A percentile compares a stretch with the other conserved stretches of the same genome.
Conservation (phyloP, 2,329 filamentous ascomycete species). For the Paramyrothecium roridum region DNA sequence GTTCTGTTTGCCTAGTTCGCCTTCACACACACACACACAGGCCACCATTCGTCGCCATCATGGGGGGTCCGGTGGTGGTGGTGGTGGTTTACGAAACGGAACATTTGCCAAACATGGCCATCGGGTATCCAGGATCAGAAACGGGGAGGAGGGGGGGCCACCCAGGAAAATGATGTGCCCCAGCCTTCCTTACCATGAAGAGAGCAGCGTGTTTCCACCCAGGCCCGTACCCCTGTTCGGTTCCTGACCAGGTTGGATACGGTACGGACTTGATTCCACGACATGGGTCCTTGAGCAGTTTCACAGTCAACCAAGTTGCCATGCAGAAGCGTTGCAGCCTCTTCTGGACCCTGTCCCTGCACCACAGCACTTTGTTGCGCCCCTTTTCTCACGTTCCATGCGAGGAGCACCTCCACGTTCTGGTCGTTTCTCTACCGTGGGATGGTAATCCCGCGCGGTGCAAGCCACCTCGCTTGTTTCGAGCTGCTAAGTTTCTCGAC, state of each 20-base stretch:
- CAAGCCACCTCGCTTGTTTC: background rate
- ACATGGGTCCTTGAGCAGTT: background rate
- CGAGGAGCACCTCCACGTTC: background rate
- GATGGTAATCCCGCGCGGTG: background rate
- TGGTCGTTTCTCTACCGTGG: background rate
- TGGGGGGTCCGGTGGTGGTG: too few species aligned
- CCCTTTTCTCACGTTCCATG: background rate
- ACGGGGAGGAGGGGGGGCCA: too few species aligned
- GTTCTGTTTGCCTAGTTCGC: too few species aligned
- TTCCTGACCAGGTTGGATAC: background rate
- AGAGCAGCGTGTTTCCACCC: background rate
- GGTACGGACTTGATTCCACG: background rate
- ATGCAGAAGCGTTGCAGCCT: background rate
- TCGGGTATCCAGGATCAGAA: background rate
- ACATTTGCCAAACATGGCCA: background rate
- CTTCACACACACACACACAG: too few species aligned
- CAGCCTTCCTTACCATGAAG: too few species aligned
- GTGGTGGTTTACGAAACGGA: background rate
- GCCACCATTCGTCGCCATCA: too few species aligned
- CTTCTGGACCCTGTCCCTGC: background rate
- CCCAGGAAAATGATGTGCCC: too few species aligned
- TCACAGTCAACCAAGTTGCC: background rate
- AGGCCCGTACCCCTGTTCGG: background rate
- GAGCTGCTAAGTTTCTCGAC: background rate
- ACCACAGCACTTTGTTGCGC: background rate